Evolutionary conservation across 805 yeast species (phyloP), one percentile per base, ranked within the genome.

Genomic region (Saccharomycopsis fibuligera): DNA sequence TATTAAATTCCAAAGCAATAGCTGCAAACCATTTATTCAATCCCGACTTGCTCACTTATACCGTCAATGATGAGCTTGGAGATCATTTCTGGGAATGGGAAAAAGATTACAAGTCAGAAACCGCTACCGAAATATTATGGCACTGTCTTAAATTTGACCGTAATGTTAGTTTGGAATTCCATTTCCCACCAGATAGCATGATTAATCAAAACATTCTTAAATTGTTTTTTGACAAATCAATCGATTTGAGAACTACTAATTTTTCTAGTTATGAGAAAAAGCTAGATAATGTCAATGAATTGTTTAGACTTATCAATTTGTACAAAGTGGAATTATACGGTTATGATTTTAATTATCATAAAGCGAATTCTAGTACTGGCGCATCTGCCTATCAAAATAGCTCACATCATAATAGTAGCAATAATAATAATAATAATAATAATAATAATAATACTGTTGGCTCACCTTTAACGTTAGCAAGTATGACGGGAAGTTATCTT

Each of bases 201-300:
- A 33, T 45, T n/a, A 48, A 35, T 27, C 47, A 48, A 38, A 51
- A 51, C 19, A 48, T 51, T 40, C 42, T 51, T 21, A 51, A 51
- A 37, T 24, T 48, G 8, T 48, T 51, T 21, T 25, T 46, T 12
- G 12, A 35, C 2, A 25, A 23, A 16, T 6, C n/a, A 27, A 27
- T n/a, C 24, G n/a, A 12, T 6, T 24, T 30, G 4, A 21, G 5
- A 10, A n/a, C 19, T n/a, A n/a, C 6, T n/a, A 33, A 16, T 8
- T 25, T 46, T 9, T 6, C n/a, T 4, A 12, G 12, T 22, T 5
- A 33, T 19, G 39, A 37, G 22, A 24, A 25, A 23, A 50, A 50
- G 38, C 17, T 39, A 12, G 50, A 41, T 9, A 41, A 33, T 12
- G 17, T 50, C 5, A 41, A 35, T 21, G 53, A 50, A 5, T 24